Base-by-base conservation (phyloP, 106 monocot genomes). In the Dioscorea zingiberensis region DNA sequence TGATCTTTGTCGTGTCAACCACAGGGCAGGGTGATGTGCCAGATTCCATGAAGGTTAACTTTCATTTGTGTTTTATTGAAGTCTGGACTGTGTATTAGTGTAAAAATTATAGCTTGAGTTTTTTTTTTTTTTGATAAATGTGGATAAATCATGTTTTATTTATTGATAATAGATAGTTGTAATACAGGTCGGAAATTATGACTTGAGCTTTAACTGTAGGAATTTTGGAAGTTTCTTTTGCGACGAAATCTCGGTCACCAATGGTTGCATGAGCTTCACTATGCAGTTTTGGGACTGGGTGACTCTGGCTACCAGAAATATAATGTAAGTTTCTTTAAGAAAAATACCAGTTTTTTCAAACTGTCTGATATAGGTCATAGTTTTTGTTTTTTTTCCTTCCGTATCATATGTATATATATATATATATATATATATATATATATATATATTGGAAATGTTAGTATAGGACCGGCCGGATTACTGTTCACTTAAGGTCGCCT, bases 271-370 rank as follows among this genome's bases (percentile, higher is more conserved):
- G 85, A 74, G n/a, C 69, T 91, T 64, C 70, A 70, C 13, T 84
- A 81, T 82, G 83, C 95, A 44, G 91, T 91, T 13, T 97, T 97
- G 75, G 95, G 95, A 22, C 75, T 97, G n/a, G 91, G 95, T 24
- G 91, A 97, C 69, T 91, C 95, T 48, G 83, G 91, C 27, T 95
- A 95, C 72, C 91, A 91, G 68, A 91, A 95, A 66, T 95, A 91
- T 59, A 91, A 95, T 73, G 89, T 94, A 83, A 10, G 13, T 5
- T 18, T 8, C 16, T 13, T 59, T 10, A 38, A 38, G 6, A 38
- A 6, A 38, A 38, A 6, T 6, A 6, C 38, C 38, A 38, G n/a
- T n/a, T n/a, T n/a, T n/a, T n/a, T n/a, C n/a, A 38, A 1, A 6
- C 6, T 38, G 38, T 38, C 38, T 38, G 4, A 6, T 8, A 30